Base-by-base conservation (phyloP, 2,329 filamentous ascomycete genomes). In the Ustilaginoidea virens region DNA sequence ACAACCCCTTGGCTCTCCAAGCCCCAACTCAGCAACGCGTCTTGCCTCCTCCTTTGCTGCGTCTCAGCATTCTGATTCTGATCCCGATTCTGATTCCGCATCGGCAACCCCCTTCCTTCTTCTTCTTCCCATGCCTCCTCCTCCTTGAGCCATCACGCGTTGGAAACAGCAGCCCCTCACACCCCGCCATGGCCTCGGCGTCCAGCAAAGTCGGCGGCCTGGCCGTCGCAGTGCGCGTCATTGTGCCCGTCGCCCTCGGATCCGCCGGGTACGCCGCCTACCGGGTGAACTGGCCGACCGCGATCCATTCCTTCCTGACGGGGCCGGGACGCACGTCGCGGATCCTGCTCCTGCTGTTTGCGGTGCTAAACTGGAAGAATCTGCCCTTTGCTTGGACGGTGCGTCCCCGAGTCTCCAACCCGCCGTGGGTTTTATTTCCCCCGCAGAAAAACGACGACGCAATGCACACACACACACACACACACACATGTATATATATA, bases 381-480 rank as follows among this genome's bases (percentile, higher is more conserved):
- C 45, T 85, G 35, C 80, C 80, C 0, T 63, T 81, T 23, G 67
- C 70, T 7, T 87, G 80, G 80, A 82, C 81, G 24, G 24, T 24
- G 12, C 6, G 22, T 11, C 13, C 7, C n/a, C 11, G 7, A 7
- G 7, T 20, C 11, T n/a, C n/a, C n/a, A n/a, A n/a, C n/a, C n/a
- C n/a, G n/a, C n/a, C 40, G 74, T 80, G 64, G 31, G 73, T 14
- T 53, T 7, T 27, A 16, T n/a, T 15, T 30, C 13, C 18, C 16
- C 17, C 21, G 17, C 17, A 13, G 10, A 19, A n/a, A 33, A 28
- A 16, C 12, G 19, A 20, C 7, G 19, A 11, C 7, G 7, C 7
- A 20, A 20, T 7, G 7, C 7, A 11, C 7, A 20, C 19, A n/a
- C n/a, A n/a, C n/a, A n/a, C n/a, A n/a, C n/a, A n/a, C n/a, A n/a